Conservation (phyloP, 768 basidiomycete genomes). For the Mycena leptocephala region DNA sequence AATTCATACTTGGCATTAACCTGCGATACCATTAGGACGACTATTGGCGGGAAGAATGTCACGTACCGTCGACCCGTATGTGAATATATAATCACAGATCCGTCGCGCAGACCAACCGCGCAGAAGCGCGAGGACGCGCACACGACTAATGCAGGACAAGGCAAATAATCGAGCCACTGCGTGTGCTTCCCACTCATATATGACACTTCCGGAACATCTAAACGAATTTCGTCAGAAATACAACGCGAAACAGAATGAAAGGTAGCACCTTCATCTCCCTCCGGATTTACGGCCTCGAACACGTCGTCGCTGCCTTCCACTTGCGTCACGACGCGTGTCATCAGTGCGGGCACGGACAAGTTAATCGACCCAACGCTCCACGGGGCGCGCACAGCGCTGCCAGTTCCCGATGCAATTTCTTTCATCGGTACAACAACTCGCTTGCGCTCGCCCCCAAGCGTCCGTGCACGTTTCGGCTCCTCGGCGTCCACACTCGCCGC, state of each 20-base stretch:
- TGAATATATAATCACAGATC: slow-evolving; percentile 88
- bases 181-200: slow-evolving; percentile 78
- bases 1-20: slow-evolving; percentile 80
- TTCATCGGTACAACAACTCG: slow-evolving; percentile 67
- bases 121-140: slow-evolving; percentile 78
- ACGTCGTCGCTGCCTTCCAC: slow-evolving; percentile 78
- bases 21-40: slow-evolving; percentile 56
- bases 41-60: background rate
- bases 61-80: slow-evolving; percentile 86
- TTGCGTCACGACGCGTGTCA: slow-evolving; percentile 72
- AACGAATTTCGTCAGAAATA: background rate
- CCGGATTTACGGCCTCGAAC: slow-evolving; percentile 87
- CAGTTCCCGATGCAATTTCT: slow-evolving; percentile 61
- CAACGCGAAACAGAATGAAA: slow-evolving; percentile 7
- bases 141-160: slow-evolving; percentile 78
- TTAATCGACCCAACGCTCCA: slow-evolving; percentile 46
- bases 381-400: slow-evolving; percentile 36
- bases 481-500: slow-evolving; percentile 56
- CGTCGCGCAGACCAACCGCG: slow-evolving; percentile 87
- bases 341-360: slow-evolving; percentile 72
- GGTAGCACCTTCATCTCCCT: slow-evolving; percentile 68
- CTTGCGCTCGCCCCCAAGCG: slow-evolving; percentile 79
- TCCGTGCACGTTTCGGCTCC: slow-evolving; percentile 57
- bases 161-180: slow-evolving; percentile 93
- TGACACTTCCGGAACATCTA: slow-evolving; percentile 80